Base-by-base conservation (phyloP, 192 early-diverging fungal species). In the Obelidium mucronatum region DNA sequence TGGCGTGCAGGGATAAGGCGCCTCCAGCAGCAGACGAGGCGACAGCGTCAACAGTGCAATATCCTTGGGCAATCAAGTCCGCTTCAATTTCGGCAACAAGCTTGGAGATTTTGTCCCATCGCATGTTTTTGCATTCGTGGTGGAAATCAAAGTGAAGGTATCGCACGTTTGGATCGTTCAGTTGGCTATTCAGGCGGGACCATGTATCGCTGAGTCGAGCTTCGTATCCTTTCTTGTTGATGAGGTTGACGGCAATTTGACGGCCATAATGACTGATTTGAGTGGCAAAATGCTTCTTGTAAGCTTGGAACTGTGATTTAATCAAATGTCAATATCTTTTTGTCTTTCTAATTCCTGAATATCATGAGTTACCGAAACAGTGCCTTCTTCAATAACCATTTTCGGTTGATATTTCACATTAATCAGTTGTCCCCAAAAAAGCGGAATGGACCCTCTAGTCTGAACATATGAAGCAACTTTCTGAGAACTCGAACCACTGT, bases 81-180 rank as follows among this genome's bases (percentile, higher is more conserved):
- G 83, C 81, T 24, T 88, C 83, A 55, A 98, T 90, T 77, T 93
- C 84, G 40, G 95, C 94, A 8, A 97, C 72, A 40, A 99, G 84
- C 22, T 95, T 74, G 13, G 90, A 87, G 60, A 99, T 92, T 34
- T 95, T 90, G 82, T 96, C 86, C 94, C 95, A 99, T 48, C 91
- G 89, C 95, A 98, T 97, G 67, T 95, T 95, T 72, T 92, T 90
- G 85, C 96, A 98, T 81, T 99, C 95, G 51, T 93, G 85, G 80
- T 99, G 98, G 80, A 99, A 99, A 79, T 99, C 98, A 89, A 98
- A 99, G 76, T 97, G 94, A 71, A 85, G 90, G 76, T 99, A 89
- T 51, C 83, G 74, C 17, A 90, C 73, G 36, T 71, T 33, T 2
- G 74, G 75, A 39, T 89, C 84, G 58, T 78, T 79, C 30, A 85